These are phyloP conservation scores for Metarhizium rileyi DNA, from an alignment of 2,329 filamentous ascomycete species.

Conservation along the genomic window DNA sequence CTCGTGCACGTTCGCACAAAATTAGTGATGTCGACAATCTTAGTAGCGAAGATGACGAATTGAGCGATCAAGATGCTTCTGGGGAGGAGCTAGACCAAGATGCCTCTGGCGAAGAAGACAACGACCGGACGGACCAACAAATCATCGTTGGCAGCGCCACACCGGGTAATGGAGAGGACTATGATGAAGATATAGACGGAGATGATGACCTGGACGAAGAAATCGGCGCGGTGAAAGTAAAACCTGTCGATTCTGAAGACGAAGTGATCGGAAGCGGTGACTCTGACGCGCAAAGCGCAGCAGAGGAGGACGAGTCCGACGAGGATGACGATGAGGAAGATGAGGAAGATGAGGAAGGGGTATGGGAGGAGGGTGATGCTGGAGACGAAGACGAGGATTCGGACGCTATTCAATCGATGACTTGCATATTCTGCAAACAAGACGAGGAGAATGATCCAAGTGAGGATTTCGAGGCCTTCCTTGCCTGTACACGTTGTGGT, in stretches of 20 bases:
- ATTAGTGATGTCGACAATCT: constrained; percentile 11
- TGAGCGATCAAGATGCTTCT: constrained; percentile 29
- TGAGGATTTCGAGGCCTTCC: constrained; percentile 70
- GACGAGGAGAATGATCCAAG: constrained; percentile 75
- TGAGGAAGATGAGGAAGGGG: constrained; percentile 16
- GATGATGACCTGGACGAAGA: constrained; percentile 34
- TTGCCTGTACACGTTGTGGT: constrained; percentile 68
- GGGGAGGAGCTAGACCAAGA: constrained; percentile 34
- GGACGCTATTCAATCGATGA: constrained; percentile 22
- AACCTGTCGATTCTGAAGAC: constrained; percentile 36
- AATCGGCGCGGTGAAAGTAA: constrained; percentile 48
- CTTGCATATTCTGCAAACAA: constrained; percentile 67
- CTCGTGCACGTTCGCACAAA: constrained; percentile 5
- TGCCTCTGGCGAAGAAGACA: constrained; percentile 33
- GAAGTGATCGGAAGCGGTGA: constrained; percentile 40
- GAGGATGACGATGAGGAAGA: constrained; percentile 45
- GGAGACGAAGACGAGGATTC: constrained; percentile 10
- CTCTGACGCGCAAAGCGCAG: constrained; percentile 36
- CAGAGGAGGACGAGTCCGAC: constrained; percentile 43
- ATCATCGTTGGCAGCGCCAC: constrained; percentile 12
- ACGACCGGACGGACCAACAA: constrained; percentile 20
- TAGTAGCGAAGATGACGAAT: constrained; percentile 23
- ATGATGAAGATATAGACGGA: constrained; percentile 24
- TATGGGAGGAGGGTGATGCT: constrained; percentile 7
- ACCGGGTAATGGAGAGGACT: constrained; percentile 17